Conservation (phyloP, 192 early-diverging fungal genomes). For the Linnemannia exigua region DNA sequence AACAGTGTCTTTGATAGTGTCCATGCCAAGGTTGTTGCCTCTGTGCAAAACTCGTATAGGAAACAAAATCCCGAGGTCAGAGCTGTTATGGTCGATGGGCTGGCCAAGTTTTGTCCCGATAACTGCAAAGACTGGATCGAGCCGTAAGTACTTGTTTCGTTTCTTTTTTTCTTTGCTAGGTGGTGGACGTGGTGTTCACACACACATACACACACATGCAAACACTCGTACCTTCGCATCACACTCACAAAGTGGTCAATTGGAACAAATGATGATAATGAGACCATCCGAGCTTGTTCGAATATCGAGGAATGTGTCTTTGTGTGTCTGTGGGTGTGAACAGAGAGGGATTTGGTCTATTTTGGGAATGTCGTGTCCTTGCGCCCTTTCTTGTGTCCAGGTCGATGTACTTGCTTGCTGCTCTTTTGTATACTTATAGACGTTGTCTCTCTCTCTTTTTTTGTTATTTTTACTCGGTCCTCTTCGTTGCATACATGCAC, state of each 20-base stretch:
- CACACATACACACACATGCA: too few relatives aligned
- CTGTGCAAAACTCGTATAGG: neutral
- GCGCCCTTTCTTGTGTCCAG: neutral
- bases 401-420: neutral
- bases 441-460: neutral
- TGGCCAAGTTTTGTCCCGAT: conserved; percentile 30
- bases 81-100: conserved; percentile 25
- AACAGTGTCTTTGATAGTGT: conserved; percentile 33
- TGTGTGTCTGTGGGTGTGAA: too few relatives aligned
- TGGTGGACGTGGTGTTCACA: neutral
- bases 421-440: neutral
- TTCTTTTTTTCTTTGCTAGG: neutral
- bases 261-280: neutral
- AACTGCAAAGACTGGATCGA: conserved; percentile 46
- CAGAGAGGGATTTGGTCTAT: neutral
- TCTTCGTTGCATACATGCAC: neutral
- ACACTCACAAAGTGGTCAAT: too few relatives aligned
- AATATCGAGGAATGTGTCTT: neutral
- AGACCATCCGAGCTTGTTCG: neutral
- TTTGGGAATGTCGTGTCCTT: neutral
- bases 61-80: conserved; percentile 1
- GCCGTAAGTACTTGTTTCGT: conserved; percentile 37
- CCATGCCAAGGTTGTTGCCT: conserved; percentile 15
- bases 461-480: neutral
- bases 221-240: too few relatives aligned